Conservation (phyloP, 768 basidiomycete genomes). For the Asterophora lycoperdoides region DNA sequence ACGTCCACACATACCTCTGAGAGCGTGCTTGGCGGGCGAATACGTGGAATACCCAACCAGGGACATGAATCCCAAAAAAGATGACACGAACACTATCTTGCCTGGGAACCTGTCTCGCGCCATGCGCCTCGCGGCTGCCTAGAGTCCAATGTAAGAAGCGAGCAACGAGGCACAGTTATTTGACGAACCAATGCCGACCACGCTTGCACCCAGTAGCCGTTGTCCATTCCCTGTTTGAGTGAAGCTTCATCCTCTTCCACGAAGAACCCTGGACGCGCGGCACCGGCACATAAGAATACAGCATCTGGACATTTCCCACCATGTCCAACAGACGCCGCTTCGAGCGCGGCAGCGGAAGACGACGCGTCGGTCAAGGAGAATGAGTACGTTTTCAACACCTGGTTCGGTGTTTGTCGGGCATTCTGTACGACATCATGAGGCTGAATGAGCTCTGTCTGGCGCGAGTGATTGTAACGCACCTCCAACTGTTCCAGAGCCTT, state of each 20-base stretch:
- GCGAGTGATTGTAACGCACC: constrained; percentile 46
- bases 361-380: constrained; percentile 53
- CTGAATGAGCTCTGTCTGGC: constrained; percentile 23
- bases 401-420: constrained; percentile 48
- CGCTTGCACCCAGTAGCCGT: constrained; percentile 48
- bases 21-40: constrained; percentile 80
- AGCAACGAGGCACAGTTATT: constrained; percentile 42
- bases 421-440: constrained; percentile 33
- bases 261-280: constrained; percentile 66
- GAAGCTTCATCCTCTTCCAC: constrained; percentile 62
- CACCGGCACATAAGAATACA: constrained; percentile 78
- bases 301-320: constrained; percentile 66
- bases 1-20: constrained; percentile 65
- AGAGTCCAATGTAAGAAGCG: constrained; percentile 26
- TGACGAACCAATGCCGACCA: constrained; percentile 51
- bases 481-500: constrained; percentile 62
- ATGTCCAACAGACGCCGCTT: constrained; percentile 51
- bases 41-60: constrained; percentile 80
- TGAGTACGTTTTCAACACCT: constrained; percentile 63
- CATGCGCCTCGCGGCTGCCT: constrained; percentile 72
- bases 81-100: constrained; percentile 76
- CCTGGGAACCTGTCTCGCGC: constrained; percentile 50
- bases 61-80: constrained; percentile 72
- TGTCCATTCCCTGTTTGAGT: constrained; percentile 43
- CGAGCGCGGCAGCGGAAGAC: constrained; percentile 57